Evolutionary conservation across 2,329 filamentous ascomycete species (phyloP), one percentile per base, ranked within the genome.

Genomic region (Aureobasidium musti): DNA sequence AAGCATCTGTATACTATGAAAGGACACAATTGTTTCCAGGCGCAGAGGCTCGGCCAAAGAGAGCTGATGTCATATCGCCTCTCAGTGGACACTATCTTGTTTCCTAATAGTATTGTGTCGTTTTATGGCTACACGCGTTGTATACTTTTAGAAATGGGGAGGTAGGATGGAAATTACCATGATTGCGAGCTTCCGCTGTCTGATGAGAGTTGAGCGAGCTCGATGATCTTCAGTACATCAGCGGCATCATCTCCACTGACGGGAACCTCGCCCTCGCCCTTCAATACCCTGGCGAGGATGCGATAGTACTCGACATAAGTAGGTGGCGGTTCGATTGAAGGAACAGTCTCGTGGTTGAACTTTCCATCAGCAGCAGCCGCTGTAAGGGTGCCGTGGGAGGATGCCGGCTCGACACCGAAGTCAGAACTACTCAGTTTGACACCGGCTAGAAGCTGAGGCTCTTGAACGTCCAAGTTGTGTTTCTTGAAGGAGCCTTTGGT

Each of bases 401-500:
- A 80, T 60, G 81, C 79, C 11, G 82, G 80, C 72, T 93, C 91
- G 45, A 84, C 75, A 1, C 88, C 91, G 73, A 91, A 93, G 3
- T 79, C 83, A 3, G 81, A 75, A 66, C 91, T 87, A 0, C 82
- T 82, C 7, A 87, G 86, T 74, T 82, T 83, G 71, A 85, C 77
- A 10, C 90, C 90, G 1, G 79, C 81, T 75, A 85, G 85, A 63
- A 93, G 82, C 76, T 92, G 89, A 66, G 88, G 86, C 79, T 95
- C 91, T 77, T 94, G 91, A 1, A 86, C 80, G 74, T 95, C 91
- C 2, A 94, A 81, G 64, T 84, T 81, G 45, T 80, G 78, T 82
- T 93, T 94, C 80, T 86, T 89, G 78, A 89, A 94, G 73, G 85
- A 90, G 0, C 89, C 91, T 77, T 88, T 87, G 21, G 86, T 86